A percentile compares a stretch with the other conserved stretches of the same genome.
Conservation (phyloP, 2,329 filamentous ascomycete species). For the Teratosphaeria nubilosa region DNA sequence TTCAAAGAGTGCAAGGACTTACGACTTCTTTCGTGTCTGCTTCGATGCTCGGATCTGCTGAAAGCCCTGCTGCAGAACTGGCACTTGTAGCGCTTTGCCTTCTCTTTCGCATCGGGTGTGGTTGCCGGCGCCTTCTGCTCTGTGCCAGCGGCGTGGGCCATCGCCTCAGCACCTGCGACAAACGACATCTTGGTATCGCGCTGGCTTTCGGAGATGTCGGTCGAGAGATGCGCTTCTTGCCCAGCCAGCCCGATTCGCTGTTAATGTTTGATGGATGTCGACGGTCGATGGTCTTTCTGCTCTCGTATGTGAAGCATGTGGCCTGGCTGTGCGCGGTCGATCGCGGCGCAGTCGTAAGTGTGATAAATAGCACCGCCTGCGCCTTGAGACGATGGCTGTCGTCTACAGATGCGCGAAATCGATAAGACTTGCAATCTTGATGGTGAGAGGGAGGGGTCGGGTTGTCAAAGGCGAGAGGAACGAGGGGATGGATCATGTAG, state of each 20-base stretch:
- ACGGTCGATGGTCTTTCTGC: background rate
- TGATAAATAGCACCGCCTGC: background rate
- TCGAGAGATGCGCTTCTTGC: background rate
- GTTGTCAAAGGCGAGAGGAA: background rate
- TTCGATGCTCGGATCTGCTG: slow-evolving; percentile 92
- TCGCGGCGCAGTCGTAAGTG: background rate
- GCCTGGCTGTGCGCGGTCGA: background rate
- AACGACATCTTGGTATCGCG: slow-evolving; percentile 8
- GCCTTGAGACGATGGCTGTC: background rate
- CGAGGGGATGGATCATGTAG: background rate
- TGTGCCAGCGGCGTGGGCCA: slow-evolving; percentile 54
- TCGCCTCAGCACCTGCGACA: slow-evolving; percentile 39
- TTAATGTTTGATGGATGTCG: slow-evolving; percentile 11
- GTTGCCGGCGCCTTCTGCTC: slow-evolving; percentile 25
- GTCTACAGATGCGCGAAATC: background rate
- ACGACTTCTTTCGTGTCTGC: slow-evolving; percentile 95
- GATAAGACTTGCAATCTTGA: background rate
- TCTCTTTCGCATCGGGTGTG: slow-evolving; percentile 14
- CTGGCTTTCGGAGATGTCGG: slow-evolving; percentile 1
- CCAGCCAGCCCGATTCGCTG: slow-evolving; percentile 15
- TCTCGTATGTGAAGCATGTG: background rate
- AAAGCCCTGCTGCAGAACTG: slow-evolving; percentile 98
- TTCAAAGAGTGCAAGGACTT: slow-evolving; percentile 43
- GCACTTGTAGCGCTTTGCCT: slow-evolving; percentile 98
- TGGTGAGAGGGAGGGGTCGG: background rate